Base-by-base conservation (phyloP, 139 green algal genomes). In the Chlorella sp. region DNA sequence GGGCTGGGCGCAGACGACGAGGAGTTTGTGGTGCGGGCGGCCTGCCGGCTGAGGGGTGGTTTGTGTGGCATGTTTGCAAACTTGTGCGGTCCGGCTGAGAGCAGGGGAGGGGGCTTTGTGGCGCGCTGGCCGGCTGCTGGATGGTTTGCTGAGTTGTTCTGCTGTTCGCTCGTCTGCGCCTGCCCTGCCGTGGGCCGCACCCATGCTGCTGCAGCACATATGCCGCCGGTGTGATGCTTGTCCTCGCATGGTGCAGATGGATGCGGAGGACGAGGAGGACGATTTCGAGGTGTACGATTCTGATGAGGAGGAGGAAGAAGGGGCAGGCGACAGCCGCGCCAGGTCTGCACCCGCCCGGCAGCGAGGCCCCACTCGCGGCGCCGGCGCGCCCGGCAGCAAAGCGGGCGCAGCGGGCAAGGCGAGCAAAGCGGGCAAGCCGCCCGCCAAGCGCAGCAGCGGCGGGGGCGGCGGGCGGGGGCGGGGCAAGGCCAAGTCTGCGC, bases 241-340 rank as follows among this genome's bases (percentile, higher is more conserved):
- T n/a, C n/a, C n/a, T n/a, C n/a, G n/a, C n/a, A 9, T 28, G 38
- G 3, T 44, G 68, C 36, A 48, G 34, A 20, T 60, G 4, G 73
- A 64, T 11, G 51, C 32, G 17, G 64, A 76, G 4, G 62, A 75
- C 0, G 85, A 88, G 1, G 85, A 88, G 4, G 67, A 85, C 9
- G 76, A 80, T 40, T 76, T 64, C 32, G 82, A 81, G 41, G 72
- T 82, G 36, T 82, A 82, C 28, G 79, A 84, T 46, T 38, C 43
- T 5, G 79, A 73, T 36, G 82, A 87, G 40, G 82, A 76, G 72
- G 80, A 78, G 48, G 68, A 41, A 32, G 44, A 22, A 46, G 73
- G 44, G 30, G 36, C 46, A 26, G 77, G 77, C 60, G 72, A 28
- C 32, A 16, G 51, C 4, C 73, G 30, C 62, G 77, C 28, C 43